Conservation (phyloP, 2,329 filamentous ascomycete genomes). For the Zymoseptoria brevis region DNA sequence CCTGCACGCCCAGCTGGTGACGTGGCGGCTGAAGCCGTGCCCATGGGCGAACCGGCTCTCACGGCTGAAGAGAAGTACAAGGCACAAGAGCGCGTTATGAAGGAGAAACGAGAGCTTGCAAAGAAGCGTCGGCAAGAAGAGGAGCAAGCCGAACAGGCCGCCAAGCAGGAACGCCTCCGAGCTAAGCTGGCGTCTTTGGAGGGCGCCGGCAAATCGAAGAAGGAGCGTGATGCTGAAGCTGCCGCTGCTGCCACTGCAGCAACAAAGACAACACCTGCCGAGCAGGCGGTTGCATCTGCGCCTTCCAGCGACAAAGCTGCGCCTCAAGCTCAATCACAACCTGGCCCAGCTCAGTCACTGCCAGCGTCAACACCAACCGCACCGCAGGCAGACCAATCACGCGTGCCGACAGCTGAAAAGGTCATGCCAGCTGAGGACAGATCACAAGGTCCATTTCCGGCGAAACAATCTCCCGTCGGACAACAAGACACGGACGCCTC, state of each 20-base stretch:
- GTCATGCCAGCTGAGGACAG: constrained; percentile 10
- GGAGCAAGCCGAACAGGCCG: constrained; percentile 22
- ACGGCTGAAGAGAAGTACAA: constrained; percentile 52
- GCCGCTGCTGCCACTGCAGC: constrained; percentile 12
- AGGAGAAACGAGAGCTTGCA: constrained; percentile 32
- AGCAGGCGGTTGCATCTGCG: constrained; percentile 10
- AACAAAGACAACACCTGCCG: constrained; percentile 7
- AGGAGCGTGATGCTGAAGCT: constrained; percentile 28
- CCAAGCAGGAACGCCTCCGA: constrained; percentile 25
- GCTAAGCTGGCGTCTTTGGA: constrained; percentile 29
- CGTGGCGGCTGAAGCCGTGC: constrained; percentile 1
- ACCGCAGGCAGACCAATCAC: constrained; percentile 13
- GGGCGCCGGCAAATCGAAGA: constrained; percentile 28
- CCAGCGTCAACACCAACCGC: constrained; percentile 10
- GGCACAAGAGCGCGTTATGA: constrained; percentile 51
- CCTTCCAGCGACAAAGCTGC: constrained; percentile 1
- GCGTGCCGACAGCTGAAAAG: constrained; percentile 8
- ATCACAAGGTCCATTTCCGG: constrained; percentile 15
- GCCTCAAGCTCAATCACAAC: neutral
- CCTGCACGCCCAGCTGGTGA: constrained; percentile 17
- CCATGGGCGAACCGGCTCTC: constrained; percentile 7
- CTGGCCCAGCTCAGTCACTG: constrained; percentile 13
- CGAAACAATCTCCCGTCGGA: constrained; percentile 11
- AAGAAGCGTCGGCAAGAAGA: constrained; percentile 25
- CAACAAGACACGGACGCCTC: constrained; percentile 5